phyloP scores from a whole-genome alignment of 345 rosid species.

The Gossypioides kirkii region DNA sequence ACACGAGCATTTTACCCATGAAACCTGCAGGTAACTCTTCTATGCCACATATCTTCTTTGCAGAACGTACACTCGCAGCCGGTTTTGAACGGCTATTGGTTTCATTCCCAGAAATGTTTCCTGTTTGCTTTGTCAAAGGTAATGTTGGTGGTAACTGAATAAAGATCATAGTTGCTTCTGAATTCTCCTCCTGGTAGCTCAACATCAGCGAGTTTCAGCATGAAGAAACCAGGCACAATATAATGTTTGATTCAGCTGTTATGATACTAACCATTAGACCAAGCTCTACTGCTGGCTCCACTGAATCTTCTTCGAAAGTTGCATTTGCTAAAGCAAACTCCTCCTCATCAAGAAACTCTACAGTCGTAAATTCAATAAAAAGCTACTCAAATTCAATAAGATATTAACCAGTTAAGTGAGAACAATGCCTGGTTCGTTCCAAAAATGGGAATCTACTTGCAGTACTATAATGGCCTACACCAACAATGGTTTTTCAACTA shows the following conservation, averaged over 20 bases:
- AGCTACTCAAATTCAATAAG: neutral
- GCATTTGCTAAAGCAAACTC: conserved; percentile 44
- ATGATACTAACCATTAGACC: conserved; percentile 49
- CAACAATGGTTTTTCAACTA: neutral
- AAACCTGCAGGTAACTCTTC: conserved; percentile 58
- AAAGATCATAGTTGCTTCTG: conserved; percentile 54
- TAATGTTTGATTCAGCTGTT: conserved; percentile 7
- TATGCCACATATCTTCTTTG: conserved; percentile 26
- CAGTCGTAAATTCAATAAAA: conserved; percentile 16
- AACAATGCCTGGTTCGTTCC: neutral
- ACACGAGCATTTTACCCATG: conserved; percentile 85
- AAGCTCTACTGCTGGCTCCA: conserved; percentile 44
- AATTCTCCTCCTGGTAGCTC: conserved; percentile 57
- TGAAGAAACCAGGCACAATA: conserved; percentile 9
- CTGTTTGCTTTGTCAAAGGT: conserved; percentile 46
- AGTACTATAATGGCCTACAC: neutral
- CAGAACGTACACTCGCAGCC: conserved; percentile 1
- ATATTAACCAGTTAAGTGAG: neutral
- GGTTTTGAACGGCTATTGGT: conserved; percentile 27
- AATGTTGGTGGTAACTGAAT: conserved; percentile 60
- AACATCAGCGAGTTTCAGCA: conserved; percentile 9
- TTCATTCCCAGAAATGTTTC: conserved; percentile 32
- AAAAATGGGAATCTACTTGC: neutral
- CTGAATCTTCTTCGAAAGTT: conserved; percentile 41
- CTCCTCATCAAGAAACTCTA: conserved; percentile 66